These are phyloP conservation scores for Leccinum obscurum DNA, from an alignment of 768 basidiomycete species.

Conservation along the genomic window DNA sequence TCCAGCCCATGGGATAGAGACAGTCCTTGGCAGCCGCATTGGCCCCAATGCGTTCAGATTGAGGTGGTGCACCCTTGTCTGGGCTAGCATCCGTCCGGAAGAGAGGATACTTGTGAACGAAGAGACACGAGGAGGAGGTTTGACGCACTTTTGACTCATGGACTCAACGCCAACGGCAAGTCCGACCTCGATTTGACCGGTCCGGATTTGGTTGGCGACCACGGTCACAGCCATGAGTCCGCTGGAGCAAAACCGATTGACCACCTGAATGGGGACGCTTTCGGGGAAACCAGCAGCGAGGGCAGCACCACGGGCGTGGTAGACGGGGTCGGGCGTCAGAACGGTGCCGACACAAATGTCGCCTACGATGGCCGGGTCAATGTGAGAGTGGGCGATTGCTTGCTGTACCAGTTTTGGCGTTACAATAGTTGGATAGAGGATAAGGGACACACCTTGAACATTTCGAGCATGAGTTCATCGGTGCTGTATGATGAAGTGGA, in stretches of 20 bases:
- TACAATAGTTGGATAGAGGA: background rate
- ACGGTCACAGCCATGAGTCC: constrained; percentile 83
- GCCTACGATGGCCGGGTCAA: constrained; percentile 66
- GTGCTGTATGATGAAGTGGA: constrained; percentile 42
- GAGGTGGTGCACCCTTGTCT: constrained; percentile 58
- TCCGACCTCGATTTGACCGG: constrained; percentile 80
- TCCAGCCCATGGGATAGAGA: constrained; percentile 83
- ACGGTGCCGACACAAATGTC: constrained; percentile 84
- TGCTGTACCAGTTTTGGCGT: constrained; percentile 40
- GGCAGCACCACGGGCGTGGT: constrained; percentile 71
- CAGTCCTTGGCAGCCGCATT: constrained; percentile 62
- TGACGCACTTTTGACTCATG: constrained; percentile 72
- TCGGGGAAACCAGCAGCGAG: constrained; percentile 82
- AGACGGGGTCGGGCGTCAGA: constrained; percentile 60
- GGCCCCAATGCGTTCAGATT: constrained; percentile 60
- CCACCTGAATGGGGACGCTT: constrained; percentile 66
- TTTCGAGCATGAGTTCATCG: constrained; percentile 80
- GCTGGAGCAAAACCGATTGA: constrained; percentile 83
- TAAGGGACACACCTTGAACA: constrained; percentile 59
- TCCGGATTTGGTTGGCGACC: constrained; percentile 73
- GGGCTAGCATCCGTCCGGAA: constrained; percentile 41
- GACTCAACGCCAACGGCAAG: constrained; percentile 83
- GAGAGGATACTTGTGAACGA: background rate
- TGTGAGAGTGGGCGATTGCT: constrained; percentile 52
- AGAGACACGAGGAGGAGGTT: too few species aligned